Conservation (phyloP, 2,329 filamentous ascomycete genomes). For the Plectosphaerella plurivora region DNA sequence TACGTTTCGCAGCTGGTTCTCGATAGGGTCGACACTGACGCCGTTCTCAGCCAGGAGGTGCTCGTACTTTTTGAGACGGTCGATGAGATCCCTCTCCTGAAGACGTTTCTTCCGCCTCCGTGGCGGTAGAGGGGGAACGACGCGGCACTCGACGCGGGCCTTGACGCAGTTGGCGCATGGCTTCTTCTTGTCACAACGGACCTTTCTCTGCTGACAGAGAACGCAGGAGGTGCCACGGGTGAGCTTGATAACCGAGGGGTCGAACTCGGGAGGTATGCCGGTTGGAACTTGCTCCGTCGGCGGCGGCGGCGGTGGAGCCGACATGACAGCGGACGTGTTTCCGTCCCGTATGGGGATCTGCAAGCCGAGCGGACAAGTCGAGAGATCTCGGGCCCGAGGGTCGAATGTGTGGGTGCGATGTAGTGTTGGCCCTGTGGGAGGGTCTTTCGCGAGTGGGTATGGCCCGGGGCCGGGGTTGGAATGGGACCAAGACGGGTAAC, state of each 20-base stretch:
- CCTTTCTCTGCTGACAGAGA: slow-evolving; percentile 71
- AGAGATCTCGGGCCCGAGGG: too few species aligned
- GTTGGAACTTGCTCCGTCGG: not conserved
- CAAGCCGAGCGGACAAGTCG: too few species aligned
- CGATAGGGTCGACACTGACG: slow-evolving; percentile 59
- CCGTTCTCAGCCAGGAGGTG: slow-evolving; percentile 59
- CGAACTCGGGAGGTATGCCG: slow-evolving; percentile 18
- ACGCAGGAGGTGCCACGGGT: slow-evolving; percentile 62
- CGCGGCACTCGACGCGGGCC: slow-evolving; percentile 56
- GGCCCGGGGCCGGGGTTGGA: not conserved
- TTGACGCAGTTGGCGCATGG: slow-evolving; percentile 68
- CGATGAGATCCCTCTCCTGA: slow-evolving; percentile 65
- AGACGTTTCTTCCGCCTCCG: slow-evolving; percentile 58
- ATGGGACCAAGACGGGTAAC: not conserved
- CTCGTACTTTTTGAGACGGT: slow-evolving; percentile 67
- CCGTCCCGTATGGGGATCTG: too few species aligned
- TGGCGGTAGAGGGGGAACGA: slow-evolving; percentile 52
- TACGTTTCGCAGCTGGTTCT: slow-evolving; percentile 39
- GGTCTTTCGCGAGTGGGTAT: not conserved
- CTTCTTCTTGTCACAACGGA: slow-evolving; percentile 69
- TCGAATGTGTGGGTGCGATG: too few species aligned
- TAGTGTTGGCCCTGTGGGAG: too few species aligned
- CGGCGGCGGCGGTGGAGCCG: not conserved
- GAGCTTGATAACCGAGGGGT: slow-evolving; percentile 46
- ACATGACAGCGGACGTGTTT: not conserved